Conservation (phyloP, 78 protist genomes). For the Pirum gemmata region DNA sequence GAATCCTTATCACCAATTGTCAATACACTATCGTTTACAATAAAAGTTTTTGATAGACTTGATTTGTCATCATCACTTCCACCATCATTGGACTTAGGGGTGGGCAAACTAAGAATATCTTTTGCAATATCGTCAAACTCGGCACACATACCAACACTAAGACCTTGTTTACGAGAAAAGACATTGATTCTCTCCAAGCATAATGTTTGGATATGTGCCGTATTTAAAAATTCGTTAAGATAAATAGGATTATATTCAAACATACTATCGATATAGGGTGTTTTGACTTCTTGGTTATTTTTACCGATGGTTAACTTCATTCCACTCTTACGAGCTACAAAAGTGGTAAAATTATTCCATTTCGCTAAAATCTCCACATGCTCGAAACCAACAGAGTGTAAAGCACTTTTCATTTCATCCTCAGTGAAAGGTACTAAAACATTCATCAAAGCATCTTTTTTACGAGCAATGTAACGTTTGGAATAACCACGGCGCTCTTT, state of each 20-base stretch:
- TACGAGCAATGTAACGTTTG: not conserved
- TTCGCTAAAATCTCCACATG: not conserved
- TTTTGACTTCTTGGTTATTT: not conserved
- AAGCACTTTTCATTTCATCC: not conserved
- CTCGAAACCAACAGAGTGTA: not conserved
- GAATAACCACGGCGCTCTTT: not conserved
- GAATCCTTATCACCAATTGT: not conserved
- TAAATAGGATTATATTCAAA: not conserved
- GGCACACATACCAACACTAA: not conserved
- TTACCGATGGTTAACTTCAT: not conserved
- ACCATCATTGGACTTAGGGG: not conserved
- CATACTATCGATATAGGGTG: not conserved
- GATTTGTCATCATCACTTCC: no score
- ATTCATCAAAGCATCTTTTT: not conserved
- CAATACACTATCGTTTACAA: not conserved
- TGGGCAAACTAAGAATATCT: not conserved
- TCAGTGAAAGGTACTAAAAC: not conserved
- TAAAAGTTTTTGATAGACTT: no score
- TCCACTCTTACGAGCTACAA: not conserved
- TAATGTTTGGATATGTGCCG: not conserved
- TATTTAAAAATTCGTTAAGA: not conserved
- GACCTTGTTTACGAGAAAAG: not conserved
- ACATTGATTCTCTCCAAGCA: not conserved
- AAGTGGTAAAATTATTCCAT: not conserved
- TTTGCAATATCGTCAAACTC: not conserved